Evolutionary conservation across 1,284 basidiomycete genomes (phyloP), one percentile per base, ranked within the genome.

Genomic region (Austroboletus olivaceoglutinosus): DNA sequence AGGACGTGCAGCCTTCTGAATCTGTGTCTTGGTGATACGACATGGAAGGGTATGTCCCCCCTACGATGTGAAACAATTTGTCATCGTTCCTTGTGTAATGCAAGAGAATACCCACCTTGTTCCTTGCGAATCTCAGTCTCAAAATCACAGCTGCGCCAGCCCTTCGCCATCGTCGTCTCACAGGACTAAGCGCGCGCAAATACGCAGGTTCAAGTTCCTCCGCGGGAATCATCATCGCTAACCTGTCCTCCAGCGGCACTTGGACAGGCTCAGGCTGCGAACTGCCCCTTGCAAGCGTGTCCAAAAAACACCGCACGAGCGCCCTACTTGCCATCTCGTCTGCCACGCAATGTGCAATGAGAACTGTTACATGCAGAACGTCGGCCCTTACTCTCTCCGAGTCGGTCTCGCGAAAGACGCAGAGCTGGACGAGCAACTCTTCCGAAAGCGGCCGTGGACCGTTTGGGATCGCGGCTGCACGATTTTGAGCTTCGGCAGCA

Each of bases 21-120:
- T 8, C 60, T 0, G 76, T 77, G 61, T 1, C 71, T n/a, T n/a
- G n/a, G n/a, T 73, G 22, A 72, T 52, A 16, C 60, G 69, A 48
- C 75, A 63, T 9, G 81, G 81, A 11, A 85, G 69, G 0, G 77
- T 77, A 51, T 83, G 81, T 2, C 82, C 81, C 6, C 81, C 82
- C 82, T 84, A 57, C 19, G 29, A 5, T n/a, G n/a, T n/a, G n/a
- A n/a, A n/a, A n/a, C n/a, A 36, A n/a, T 38, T 45, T 30, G 7
- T 23, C 15, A 6, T 21, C 4, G 9, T 16, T 19, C 7, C 7
- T 18, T 19, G 13, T 3, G 11, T 8, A 10, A 19, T 3, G 8
- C 34, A 19, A 36, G n/a, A 13, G 11, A 8, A 8, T 25, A 9
- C 34, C 7, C 8, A 36, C 34, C 34, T 36, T 16, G 16, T 6